phyloP scores from a whole-genome alignment of 2,329 filamentous ascomycete species.

The Myotisia sp. region DNA sequence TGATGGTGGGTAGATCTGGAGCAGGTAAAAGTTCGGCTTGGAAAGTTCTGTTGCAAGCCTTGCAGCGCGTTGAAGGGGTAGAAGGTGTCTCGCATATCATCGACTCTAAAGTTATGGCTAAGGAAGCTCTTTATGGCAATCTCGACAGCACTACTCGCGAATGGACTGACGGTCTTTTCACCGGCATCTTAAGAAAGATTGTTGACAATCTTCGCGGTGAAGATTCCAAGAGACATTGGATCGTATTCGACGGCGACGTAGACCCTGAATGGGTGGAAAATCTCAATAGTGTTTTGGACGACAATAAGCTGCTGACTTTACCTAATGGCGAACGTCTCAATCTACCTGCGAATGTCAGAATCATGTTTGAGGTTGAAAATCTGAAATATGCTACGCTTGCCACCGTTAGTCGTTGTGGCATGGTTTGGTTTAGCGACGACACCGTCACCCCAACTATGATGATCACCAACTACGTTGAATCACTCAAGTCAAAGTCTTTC shows the following conservation, averaged over 20 bases:
- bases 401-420: slow-evolving; percentile 98
- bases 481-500: slow-evolving; percentile 67
- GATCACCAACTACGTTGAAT: slow-evolving; percentile 78
- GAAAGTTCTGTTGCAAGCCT: slow-evolving; percentile 78
- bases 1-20: slow-evolving; percentile 99
- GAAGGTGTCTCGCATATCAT: slow-evolving; percentile 97
- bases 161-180: slow-evolving; percentile 98
- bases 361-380: slow-evolving; percentile 99
- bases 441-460: slow-evolving; percentile 89
- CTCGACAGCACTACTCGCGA: slow-evolving; percentile 93
- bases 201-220: slow-evolving; percentile 97
- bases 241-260: slow-evolving; percentile 97
- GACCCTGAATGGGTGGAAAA: slow-evolving; percentile 99
- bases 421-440: slow-evolving; percentile 99
- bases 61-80: slow-evolving; percentile 78
- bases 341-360: slow-evolving; percentile 82
- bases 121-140: slow-evolving; percentile 90
- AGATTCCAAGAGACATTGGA: slow-evolving; percentile 95
- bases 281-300: slow-evolving; percentile 95
- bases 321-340: slow-evolving; percentile 97
- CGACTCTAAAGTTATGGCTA: slow-evolving; percentile 99
- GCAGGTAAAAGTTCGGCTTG: slow-evolving; percentile 92
- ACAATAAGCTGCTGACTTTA: slow-evolving; percentile 93
- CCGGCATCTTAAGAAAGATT: slow-evolving; percentile 92
- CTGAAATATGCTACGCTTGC: slow-evolving; percentile 94